Percentiles rank a stretch among this genome's conserved stretches.
Evolutionary conservation across 164 flowering plant species (phyloP).

Genomic region (Amborella trichopoda): DNA sequence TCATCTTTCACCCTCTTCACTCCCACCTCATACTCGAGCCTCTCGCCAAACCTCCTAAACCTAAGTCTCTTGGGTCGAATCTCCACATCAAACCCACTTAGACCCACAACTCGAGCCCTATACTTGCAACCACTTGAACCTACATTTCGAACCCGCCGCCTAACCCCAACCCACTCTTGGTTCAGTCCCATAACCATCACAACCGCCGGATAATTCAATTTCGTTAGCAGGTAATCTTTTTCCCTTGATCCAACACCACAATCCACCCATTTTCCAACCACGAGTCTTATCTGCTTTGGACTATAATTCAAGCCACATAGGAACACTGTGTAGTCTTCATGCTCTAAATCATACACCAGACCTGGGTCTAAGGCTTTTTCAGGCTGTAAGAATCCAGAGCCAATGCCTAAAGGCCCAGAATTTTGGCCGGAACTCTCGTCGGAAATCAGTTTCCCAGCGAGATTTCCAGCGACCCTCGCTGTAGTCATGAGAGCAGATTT

Average conservation of each 20-base stretch:
- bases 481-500: slow-evolving; percentile 27
- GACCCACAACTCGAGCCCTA: slow-evolving; percentile 4
- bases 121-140: background rate
- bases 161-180: background rate
- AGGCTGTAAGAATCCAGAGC: slow-evolving; percentile 17
- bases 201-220: slow-evolving; percentile 10
- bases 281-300: background rate
- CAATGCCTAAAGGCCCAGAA: slow-evolving; percentile 20
- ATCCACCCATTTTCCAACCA: slow-evolving; percentile 1
- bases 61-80: slow-evolving; percentile 5
- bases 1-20: background rate
- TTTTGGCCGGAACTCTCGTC: slow-evolving; percentile 4
- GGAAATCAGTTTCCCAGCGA: background rate
- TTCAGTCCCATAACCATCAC: slow-evolving; percentile 1
- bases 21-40: too few relatives aligned
- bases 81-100: background rate
- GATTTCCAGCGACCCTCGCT: slow-evolving; percentile 2
- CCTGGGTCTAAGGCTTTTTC: slow-evolving; percentile 19
- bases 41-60: too few relatives aligned
- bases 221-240: too few relatives aligned
- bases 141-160: slow-evolving; percentile 7
- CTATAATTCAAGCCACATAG: slow-evolving; percentile 16
- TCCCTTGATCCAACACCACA: background rate
- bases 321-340: slow-evolving; percentile 10
- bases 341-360: slow-evolving; percentile 14